Conservation (phyloP, 805 yeast species). For the Wickerhamiella siamensis region DNA sequence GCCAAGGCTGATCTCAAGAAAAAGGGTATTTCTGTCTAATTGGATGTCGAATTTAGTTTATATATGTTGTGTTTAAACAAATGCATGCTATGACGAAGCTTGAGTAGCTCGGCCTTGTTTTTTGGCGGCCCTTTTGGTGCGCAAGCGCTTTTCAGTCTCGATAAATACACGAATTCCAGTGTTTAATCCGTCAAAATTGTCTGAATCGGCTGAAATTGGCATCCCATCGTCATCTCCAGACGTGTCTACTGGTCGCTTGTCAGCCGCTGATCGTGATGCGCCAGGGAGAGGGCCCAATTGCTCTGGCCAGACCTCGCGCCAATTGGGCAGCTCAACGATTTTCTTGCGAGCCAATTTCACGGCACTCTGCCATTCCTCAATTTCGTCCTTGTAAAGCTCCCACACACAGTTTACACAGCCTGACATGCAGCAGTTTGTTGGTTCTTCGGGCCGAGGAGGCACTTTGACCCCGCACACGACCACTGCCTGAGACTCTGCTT, state of each 20-base stretch:
- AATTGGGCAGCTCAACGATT: constrained; percentile 19
- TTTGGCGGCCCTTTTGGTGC: constrained; percentile 1
- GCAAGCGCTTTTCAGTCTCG: constrained; percentile 55
- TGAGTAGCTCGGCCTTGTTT: not conserved
- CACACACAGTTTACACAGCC: constrained; percentile 96
- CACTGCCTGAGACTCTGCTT: constrained; percentile 23
- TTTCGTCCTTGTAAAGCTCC: constrained; percentile 82
- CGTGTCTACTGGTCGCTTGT: constrained; percentile 28
- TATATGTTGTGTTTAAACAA: not conserved
- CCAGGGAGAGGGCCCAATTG: constrained; percentile 40
- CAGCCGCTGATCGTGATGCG: constrained; percentile 1
- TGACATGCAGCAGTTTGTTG: constrained; percentile 94
- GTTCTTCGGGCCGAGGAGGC: constrained; percentile 75
- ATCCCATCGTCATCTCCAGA: constrained; percentile 27
- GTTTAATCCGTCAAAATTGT: constrained; percentile 45
- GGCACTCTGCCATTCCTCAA: constrained; percentile 61
- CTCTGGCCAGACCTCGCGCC: constrained; percentile 42
- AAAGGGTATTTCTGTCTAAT: constrained; percentile 31
- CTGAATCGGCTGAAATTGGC: constrained; percentile 18
- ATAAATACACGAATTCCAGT: constrained; percentile 69
- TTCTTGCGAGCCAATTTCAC: constrained; percentile 38
- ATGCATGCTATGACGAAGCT: not conserved
- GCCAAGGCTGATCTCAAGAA: constrained; percentile 44
- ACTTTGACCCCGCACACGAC: constrained; percentile 54
- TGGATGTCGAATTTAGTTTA: not conserved